These are phyloP conservation scores for Plasmodium knowlesi DNA, from an alignment of 169 alveolate species.

Conservation along the genomic window DNA sequence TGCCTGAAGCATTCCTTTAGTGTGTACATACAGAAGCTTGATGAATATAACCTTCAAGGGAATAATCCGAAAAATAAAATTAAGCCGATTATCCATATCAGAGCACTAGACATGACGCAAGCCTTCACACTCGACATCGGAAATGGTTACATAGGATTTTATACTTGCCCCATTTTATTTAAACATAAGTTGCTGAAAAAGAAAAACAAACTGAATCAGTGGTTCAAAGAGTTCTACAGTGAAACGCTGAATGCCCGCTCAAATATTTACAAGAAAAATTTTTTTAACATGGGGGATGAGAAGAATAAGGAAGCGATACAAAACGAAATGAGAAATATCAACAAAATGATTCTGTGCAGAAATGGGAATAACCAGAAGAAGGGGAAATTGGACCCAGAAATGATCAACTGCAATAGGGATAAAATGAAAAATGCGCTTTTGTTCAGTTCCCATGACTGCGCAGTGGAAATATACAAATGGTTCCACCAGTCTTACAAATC, in stretches of 20 bases:
- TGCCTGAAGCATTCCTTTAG: conserved; percentile 72
- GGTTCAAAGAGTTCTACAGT: conserved; percentile 59
- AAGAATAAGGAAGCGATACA: conserved; percentile 9
- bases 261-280: conserved; percentile 12
- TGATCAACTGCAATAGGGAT: neutral
- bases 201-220: conserved; percentile 53
- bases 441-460: conserved; percentile 67
- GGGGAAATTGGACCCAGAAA: neutral
- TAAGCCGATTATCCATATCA: conserved; percentile 72
- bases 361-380: neutral
- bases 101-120: conserved; percentile 76
- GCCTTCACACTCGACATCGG: conserved; percentile 73
- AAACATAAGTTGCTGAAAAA: conserved; percentile 63
- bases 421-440: conserved; percentile 22
- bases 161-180: conserved; percentile 73
- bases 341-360: conserved; percentile 10
- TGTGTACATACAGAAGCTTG: conserved; percentile 73
- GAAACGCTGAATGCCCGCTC: conserved; percentile 39
- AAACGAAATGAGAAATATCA: conserved; percentile 54
- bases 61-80: conserved; percentile 72
- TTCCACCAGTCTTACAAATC: conserved; percentile 74
- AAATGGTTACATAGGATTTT: conserved; percentile 74
- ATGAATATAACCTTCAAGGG: conserved; percentile 39
- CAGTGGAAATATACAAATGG: conserved; percentile 75
- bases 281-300: conserved; percentile 24